These are phyloP conservation scores for Tolypocladium tundrense DNA, from an alignment of 2,329 filamentous ascomycete species.

Conservation along the genomic window DNA sequence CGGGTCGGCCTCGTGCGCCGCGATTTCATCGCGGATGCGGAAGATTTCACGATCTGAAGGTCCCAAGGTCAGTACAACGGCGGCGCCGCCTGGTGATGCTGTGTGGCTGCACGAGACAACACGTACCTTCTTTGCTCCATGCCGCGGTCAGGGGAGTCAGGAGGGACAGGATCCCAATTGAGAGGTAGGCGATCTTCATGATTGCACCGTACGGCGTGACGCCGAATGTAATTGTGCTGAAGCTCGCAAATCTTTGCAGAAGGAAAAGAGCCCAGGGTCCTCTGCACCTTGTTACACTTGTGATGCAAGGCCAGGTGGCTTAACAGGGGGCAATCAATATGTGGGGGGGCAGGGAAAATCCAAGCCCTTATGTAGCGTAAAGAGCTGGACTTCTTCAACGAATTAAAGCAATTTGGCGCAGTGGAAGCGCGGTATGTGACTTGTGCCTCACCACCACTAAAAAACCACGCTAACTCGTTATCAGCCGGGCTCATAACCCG, in stretches of 20 bases:
- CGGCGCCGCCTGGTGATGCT: background rate
- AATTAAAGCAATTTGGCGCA: slow-evolving; percentile 16
- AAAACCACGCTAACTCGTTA: slow-evolving; percentile 1
- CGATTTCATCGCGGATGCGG: slow-evolving; percentile 80
- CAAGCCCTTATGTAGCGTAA: background rate
- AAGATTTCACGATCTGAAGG: slow-evolving; percentile 90
- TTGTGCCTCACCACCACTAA: background rate
- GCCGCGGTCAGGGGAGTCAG: slow-evolving; percentile 58
- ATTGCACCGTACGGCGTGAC: slow-evolving; percentile 27
- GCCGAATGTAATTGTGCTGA: background rate
- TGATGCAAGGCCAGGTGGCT: background rate
- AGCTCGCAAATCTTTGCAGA: background rate
- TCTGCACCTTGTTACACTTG: background rate
- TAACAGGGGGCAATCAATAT: background rate
- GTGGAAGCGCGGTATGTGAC: slow-evolving; percentile 14
- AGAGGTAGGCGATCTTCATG: slow-evolving; percentile 63
- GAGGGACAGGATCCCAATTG: slow-evolving; percentile 59
- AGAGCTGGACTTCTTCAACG: accelerated
- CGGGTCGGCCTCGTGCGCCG: slow-evolving; percentile 62
- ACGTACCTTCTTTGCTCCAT: slow-evolving; percentile 82
- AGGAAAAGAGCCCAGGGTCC: background rate
- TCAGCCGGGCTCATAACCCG: slow-evolving; percentile 17
- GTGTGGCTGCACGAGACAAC: background rate
- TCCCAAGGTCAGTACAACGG: background rate
- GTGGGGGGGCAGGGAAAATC: background rate